Base-by-base conservation (phyloP, 192 early-diverging fungal species). In the Entophlyctis helioformis region DNA sequence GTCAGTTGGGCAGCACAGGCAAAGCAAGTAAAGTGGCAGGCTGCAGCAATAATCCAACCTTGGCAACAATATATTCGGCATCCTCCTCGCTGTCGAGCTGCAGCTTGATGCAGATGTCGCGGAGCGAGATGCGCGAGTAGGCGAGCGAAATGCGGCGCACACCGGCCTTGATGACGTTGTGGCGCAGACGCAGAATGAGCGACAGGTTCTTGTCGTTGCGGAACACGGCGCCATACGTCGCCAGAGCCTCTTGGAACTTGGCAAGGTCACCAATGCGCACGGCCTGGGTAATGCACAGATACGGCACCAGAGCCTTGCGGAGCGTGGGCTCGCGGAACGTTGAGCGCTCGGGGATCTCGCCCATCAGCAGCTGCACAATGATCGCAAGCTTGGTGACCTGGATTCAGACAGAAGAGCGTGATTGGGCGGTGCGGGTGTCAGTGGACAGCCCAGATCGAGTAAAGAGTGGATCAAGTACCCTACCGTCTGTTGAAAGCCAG, bases 91-190 rank as follows among this genome's bases (percentile, higher is more conserved):
- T 87, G 59, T 99, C 93, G 60, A 99, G 59, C 50, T 95, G 89
- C 41, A 99, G 72, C 69, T 95, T 94, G 43, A 94, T 62, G 65
- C 96, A 97, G 37, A 97, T 91, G 57, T 99, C 96, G 11, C 85
- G 69, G 42, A 99, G 67, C 27, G 90, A 87, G 40, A 99, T 97
- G 24, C 86, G 80, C n/a, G 91, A 91, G 60, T 99, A 99, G 0
- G 89, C 86, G 42, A 92, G 48, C 60, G 81, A 85, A 58, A 99
- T 94, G 84, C 87, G 93, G 41, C 96, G 84, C 39, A 99, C 86
- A 26, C 93, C 96, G 10, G 96, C 86, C 72, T 96, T 96, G 75
- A 99, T 99, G 35, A 99, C 96, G 66, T 97, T 97, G 66, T 99
- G 96, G 25, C 93, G 91, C 39, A 99, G 66, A 32, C 74, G 84